Evolutionary conservation across 2,329 filamentous ascomycete genomes (phyloP), one percentile per base, ranked within the genome.

Genomic region (Talaromyces sp.): DNA sequence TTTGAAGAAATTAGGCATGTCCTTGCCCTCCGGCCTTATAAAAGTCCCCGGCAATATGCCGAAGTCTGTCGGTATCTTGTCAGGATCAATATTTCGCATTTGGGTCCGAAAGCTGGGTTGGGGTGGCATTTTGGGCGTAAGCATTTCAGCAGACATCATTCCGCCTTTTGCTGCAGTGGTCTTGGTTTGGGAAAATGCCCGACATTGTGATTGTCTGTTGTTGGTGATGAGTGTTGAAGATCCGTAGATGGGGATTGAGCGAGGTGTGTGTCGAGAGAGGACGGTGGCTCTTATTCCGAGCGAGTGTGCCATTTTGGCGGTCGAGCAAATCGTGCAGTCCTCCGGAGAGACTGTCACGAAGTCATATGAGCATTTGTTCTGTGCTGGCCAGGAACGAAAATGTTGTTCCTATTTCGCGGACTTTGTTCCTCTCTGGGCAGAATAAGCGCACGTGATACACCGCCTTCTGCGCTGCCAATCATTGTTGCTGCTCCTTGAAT

Each of bases 41-140:
- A 78, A 80, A 0, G 77, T 80, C 33, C 79, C 79, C 13, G 79
- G 79, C 54, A 84, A 70, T 52, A 83, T 49, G 39, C 82, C 82
- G 22, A 83, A 69, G 69, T 82, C 79, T 64, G 80, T 76, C n/a
- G 77, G 77, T 63, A 81, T 66, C 45, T 75, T 73, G 19, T 72
- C 65, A 37, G 70, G 68, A 47, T 73, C 69, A 54, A 77, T 67
- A 8, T 77, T 72, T 61, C 72, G 73, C 17, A 73, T 70, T 52
- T 73, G 69, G 35, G 76, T 72, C 58, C 73, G 74, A 71, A 80
- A 76, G 61, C 79, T 80, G 35, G 77, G 78, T 66, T 79, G 74
- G 6, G 75, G 67, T 5, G 73, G 73, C 31, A 71, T 67, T 65
- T 72, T 76, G 52, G 73, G 68, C 17, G 68, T 63, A 35, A 77